Conservation (phyloP, 2,329 filamentous ascomycete species). For the Hirsutella thompsonii region DNA sequence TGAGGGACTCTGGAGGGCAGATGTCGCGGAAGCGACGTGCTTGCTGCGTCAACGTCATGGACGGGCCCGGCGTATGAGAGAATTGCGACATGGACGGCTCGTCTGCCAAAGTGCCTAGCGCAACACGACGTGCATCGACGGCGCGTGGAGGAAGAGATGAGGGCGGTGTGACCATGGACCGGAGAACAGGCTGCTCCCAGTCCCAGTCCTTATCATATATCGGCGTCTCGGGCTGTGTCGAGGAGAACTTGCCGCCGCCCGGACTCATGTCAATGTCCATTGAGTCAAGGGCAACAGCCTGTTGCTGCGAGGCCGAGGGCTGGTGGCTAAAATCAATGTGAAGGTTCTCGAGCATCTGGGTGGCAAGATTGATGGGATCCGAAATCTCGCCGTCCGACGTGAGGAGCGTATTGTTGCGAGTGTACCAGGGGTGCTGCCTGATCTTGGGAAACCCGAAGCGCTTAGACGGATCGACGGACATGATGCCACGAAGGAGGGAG, state of each 20-base stretch:
- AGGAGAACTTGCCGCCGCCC: slow-evolving; percentile 42
- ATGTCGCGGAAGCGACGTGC: slow-evolving; percentile 85
- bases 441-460: slow-evolving; percentile 82
- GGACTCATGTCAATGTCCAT: slow-evolving; percentile 55
- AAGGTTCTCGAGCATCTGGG: slow-evolving; percentile 84
- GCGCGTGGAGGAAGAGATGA: slow-evolving; percentile 20
- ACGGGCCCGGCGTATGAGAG: slow-evolving; percentile 63
- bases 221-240: slow-evolving; percentile 77
- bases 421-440: slow-evolving; percentile 90
- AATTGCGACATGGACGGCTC: slow-evolving; percentile 85
- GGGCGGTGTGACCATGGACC: slow-evolving; percentile 31
- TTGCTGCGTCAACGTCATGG: slow-evolving; percentile 75
- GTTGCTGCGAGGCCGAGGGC: slow-evolving; percentile 40
- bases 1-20: slow-evolving; percentile 73
- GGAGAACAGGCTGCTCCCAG: slow-evolving; percentile 65
- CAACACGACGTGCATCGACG: slow-evolving; percentile 20
- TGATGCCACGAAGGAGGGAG: slow-evolving; percentile 84
- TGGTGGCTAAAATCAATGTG: slow-evolving; percentile 74
- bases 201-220: slow-evolving; percentile 68
- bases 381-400: slow-evolving; percentile 59
- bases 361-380: slow-evolving; percentile 77
- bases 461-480: slow-evolving; percentile 61
- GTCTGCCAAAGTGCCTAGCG: slow-evolving; percentile 53
- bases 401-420: slow-evolving; percentile 65
- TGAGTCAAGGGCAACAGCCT: slow-evolving; percentile 27